phyloP scores from a whole-genome alignment of 2,329 filamentous ascomycete genomes.

The Stagonosporopsis cucurbitacearum region DNA sequence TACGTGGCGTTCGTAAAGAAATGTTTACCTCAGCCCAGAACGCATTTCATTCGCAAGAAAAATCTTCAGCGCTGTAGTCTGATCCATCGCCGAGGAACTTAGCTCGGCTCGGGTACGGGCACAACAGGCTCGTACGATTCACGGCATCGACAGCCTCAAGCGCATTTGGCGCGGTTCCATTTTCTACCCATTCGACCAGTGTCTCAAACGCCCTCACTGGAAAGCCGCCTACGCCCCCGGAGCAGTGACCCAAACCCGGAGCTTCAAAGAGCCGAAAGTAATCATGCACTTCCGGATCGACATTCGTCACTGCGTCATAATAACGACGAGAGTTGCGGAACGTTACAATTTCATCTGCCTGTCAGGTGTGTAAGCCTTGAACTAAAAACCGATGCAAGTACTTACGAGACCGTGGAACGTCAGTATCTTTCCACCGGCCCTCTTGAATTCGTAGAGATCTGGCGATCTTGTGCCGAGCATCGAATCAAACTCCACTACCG shows the following conservation, averaged over 20 bases:
- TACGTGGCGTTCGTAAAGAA: too few relatives aligned
- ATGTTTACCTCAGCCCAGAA: background rate
- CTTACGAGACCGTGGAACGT: slow-evolving; percentile 32
- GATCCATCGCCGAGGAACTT: background rate
- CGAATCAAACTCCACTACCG: slow-evolving; percentile 17
- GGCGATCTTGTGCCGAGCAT: slow-evolving; percentile 23
- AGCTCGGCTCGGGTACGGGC: slow-evolving; percentile 25
- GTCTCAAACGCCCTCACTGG: slow-evolving; percentile 44
- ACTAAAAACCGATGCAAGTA: background rate
- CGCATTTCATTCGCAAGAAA: background rate
- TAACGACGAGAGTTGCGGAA: slow-evolving; percentile 19
- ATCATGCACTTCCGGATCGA: slow-evolving; percentile 20
- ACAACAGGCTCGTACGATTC: slow-evolving; percentile 22
- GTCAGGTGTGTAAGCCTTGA: background rate
- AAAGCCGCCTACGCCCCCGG: slow-evolving; percentile 23
- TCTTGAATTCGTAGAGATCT: slow-evolving; percentile 28
- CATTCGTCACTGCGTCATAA: slow-evolving; percentile 19
- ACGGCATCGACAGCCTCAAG: slow-evolving; percentile 17
- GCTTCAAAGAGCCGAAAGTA: slow-evolving; percentile 35
- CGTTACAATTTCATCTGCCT: slow-evolving; percentile 17
- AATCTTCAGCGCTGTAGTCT: slow-evolving; percentile 1
- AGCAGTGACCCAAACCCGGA: slow-evolving; percentile 34
- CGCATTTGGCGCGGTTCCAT: slow-evolving; percentile 23
- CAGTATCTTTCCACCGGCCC: slow-evolving; percentile 32
- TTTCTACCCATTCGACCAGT: slow-evolving; percentile 39